Percentiles rank a stretch among this genome's conserved stretches.
phyloP scores from a whole-genome alignment of 306 rosid genomes.

The Vigna mungo region DNA sequence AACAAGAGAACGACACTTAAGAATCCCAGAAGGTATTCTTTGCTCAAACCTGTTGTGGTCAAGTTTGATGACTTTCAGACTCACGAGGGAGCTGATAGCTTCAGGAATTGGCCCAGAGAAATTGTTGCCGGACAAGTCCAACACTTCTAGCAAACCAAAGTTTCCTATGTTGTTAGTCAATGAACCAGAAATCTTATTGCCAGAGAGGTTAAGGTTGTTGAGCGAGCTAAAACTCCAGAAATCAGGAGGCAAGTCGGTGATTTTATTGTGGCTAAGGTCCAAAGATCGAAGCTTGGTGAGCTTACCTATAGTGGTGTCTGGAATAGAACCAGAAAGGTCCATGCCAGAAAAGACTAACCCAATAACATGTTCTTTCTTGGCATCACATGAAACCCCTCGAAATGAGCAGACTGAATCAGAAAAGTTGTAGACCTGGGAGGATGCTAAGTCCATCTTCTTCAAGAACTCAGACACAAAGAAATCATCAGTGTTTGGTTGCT shows the following conservation, averaged over 20 bases:
- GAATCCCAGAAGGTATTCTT: slow-evolving; percentile 68
- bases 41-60: slow-evolving; percentile 59
- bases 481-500: slow-evolving; percentile 82
- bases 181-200: slow-evolving; percentile 71
- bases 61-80: slow-evolving; percentile 64
- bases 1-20: slow-evolving; percentile 62
- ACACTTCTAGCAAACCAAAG: slow-evolving; percentile 66
- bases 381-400: slow-evolving; percentile 74
- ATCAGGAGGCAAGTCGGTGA: slow-evolving; percentile 77
- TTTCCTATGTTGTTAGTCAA: slow-evolving; percentile 75
- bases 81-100: slow-evolving; percentile 60
- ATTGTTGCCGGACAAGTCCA: slow-evolving; percentile 71
- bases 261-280: slow-evolving; percentile 83
- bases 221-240: slow-evolving; percentile 82
- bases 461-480: slow-evolving; percentile 68
- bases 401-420: slow-evolving; percentile 77
- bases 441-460: slow-evolving; percentile 53
- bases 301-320: slow-evolving; percentile 80
- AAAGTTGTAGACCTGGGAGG: slow-evolving; percentile 59
- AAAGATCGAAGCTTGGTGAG: slow-evolving; percentile 70
- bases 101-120: slow-evolving; percentile 78
- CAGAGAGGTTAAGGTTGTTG: slow-evolving; percentile 72
- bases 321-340: slow-evolving; percentile 70
- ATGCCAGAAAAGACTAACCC: slow-evolving; percentile 61
- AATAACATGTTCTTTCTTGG: slow-evolving; percentile 52